A percentile compares a stretch with the other conserved stretches of the same genome.
Evolutionary conservation across 345 rosid genomes (phyloP).

Genomic region (Bruguiera parviflora): DNA sequence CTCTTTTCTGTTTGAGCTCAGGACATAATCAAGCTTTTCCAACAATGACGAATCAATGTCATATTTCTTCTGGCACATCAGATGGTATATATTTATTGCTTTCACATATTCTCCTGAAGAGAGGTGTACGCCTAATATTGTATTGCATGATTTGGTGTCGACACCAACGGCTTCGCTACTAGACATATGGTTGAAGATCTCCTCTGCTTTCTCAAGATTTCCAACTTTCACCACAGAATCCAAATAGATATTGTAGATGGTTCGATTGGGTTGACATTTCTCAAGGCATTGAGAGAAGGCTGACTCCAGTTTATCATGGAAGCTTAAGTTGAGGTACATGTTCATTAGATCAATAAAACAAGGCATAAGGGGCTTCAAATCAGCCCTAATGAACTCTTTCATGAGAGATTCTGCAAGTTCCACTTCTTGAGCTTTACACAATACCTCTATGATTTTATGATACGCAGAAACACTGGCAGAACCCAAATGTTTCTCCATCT

Average conservation of each 20-base stretch:
- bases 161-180: slow-evolving; percentile 46
- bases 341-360: slow-evolving; percentile 50
- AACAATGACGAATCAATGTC: slow-evolving; percentile 49
- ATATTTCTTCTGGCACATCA: slow-evolving; percentile 66
- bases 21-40: slow-evolving; percentile 60
- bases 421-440: slow-evolving; percentile 46
- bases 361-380: slow-evolving; percentile 64
- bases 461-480: slow-evolving; percentile 54
- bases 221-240: slow-evolving; percentile 58
- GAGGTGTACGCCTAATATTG: slow-evolving; percentile 53
- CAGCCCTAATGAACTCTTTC: slow-evolving; percentile 56
- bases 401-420: slow-evolving; percentile 60
- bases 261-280: slow-evolving; percentile 60
- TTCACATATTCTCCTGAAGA: slow-evolving; percentile 48
- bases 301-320: slow-evolving; percentile 51
- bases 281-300: slow-evolving; percentile 55
- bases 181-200: slow-evolving; percentile 55
- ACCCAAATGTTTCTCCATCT: slow-evolving; percentile 58
- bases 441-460: slow-evolving; percentile 70
- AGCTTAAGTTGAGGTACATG: slow-evolving; percentile 53
- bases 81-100: slow-evolving; percentile 60
- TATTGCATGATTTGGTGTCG: slow-evolving; percentile 58
- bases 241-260: slow-evolving; percentile 59
- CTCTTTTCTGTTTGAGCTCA: slow-evolving; percentile 50
- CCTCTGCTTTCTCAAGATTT: slow-evolving; percentile 58